Evolutionary conservation across 306 rosid genomes (phyloP), one percentile per base, ranked within the genome.

Genomic region (Prunus padus): DNA sequence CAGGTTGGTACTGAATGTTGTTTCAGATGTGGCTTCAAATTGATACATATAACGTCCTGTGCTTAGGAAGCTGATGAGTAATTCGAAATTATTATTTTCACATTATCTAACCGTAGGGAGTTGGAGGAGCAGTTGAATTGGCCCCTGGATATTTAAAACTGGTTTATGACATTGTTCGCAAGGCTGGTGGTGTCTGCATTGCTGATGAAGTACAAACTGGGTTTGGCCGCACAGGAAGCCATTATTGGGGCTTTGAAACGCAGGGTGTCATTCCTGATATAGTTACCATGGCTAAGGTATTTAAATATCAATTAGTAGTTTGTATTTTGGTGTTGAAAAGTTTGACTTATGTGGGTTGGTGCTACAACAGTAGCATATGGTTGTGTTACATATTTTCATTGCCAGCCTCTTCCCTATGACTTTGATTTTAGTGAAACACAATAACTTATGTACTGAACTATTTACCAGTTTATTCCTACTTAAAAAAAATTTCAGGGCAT

Each of bases 121-220:
- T 83, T 74, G 98, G 98, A 82, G 98, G 98, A 65, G 82, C 97
- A 19, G 90, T 91, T 76, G 97, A 94, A 78, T 79, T 94, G 74
- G 94, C 90, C 40, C 93, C 97, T 30, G 97, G 98, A 72, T 94
- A 91, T 83, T 84, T 94, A 80, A 94, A 94, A 82, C 82, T 77
- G 46, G 96, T 86, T 57, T 94, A 94, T 73, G 97, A 90, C 80
- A 90, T 94, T 28, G 81, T 91, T 54, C 94, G 49, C 82, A 89
- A 88, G 82, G 96, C 96, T 13, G 97, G 98, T 66, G 98, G 98
- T 77, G 88, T 94, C 85, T 88, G 97, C 86, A 94, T 94, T 67
- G 98, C 98, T 2, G 98, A 91, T 86, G 98, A 93, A 82, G 98
- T 93, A n/a, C 98, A 93, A 81, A 93, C 97, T 44, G 98, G 96